These are phyloP conservation scores for Salix brachista DNA, from an alignment of 345 rosid genomes.

Conservation along the genomic window DNA sequence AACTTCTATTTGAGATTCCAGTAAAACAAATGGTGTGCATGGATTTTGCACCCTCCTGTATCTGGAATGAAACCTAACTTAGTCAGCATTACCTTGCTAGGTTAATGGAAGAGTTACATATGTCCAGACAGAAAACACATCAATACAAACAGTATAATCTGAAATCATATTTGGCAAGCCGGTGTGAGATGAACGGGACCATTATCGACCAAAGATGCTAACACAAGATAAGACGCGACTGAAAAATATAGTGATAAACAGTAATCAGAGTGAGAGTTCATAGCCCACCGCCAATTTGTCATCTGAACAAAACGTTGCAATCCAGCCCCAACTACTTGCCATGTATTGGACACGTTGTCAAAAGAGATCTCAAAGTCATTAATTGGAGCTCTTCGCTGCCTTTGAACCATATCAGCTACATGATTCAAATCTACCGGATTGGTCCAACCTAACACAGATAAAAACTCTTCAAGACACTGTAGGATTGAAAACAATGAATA, in stretches of 20 bases:
- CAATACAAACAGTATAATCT: not conserved
- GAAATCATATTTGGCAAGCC: not conserved
- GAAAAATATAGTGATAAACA: not conserved
- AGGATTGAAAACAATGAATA: not conserved
- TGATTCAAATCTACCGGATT: slow-evolving; percentile 52
- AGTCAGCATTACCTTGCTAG: slow-evolving; percentile 1
- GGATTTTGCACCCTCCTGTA: not conserved
- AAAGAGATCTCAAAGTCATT: slow-evolving; percentile 73
- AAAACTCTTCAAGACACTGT: slow-evolving; percentile 9
- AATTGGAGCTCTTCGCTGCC: slow-evolving; percentile 63
- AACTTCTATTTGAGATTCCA: not conserved
- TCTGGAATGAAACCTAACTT: not conserved
- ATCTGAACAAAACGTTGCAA: slow-evolving; percentile 88
- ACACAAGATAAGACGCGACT: not conserved
- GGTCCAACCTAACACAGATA: slow-evolving; percentile 28
- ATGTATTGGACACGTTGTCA: slow-evolving; percentile 50
- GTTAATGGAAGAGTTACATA: not conserved
- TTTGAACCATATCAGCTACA: slow-evolving; percentile 68
- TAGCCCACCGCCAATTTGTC: slow-evolving; percentile 88
- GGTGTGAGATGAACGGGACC: not conserved
- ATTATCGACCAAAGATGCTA: not conserved
- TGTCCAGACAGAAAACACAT: not conserved
- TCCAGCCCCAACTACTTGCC: slow-evolving; percentile 82
- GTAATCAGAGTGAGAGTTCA: not conserved
- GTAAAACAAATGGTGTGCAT: not conserved